Base-by-base conservation (phyloP, 2,329 filamentous ascomycete species). In the Cordyceps fumosorosea region DNA sequence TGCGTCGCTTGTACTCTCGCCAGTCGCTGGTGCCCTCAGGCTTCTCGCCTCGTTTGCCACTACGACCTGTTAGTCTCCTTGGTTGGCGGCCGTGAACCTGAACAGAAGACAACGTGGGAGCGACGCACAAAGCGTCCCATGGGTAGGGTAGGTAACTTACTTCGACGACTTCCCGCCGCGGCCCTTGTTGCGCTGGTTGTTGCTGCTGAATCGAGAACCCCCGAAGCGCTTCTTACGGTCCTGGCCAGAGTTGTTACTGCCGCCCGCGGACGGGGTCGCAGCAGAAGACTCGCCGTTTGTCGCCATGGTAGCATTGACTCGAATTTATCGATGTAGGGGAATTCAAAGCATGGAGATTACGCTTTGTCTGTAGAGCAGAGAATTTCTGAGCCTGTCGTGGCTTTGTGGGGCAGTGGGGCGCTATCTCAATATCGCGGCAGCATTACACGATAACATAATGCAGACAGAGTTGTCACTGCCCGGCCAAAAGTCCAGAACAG, bases 1-100 rank as follows among this genome's bases (percentile, higher is more conserved):
- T 78, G 62, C 75, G 72, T 55, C 76, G 76, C 69, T 78, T 78
- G 60, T 69, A 75, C 66, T 77, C 74, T 64, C 73, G 74, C 62
- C 72, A 77, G 58, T 77, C 74, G 63, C 74, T 72, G 57, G 74
- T 72, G 65, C 72, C 71, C 67, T 74, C 72, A 65, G 73, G 74
- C 69, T 76, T 76, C 65, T 77, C 75, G 34, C 42, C 51, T 11
- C 59, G 59, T 42, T 61, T 61, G 20, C 26, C 22, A 48, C 59
- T 61, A 24, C 42, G 44, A n/a, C 26, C 59, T 61, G 32, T 61
- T 61, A 61, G 51, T 61, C 26, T 61, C 42, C 51, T 24, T n/a
- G 51, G 59, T 61, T 61, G 59, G 59, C 47, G 50, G 29, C 34
- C 37, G 24, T 55, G 52, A 22, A 48, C 51, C 42, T 40, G 12